A percentile compares a stretch with the other conserved stretches of the same genome.
These are phyloP conservation scores for Syncephalastrum sp. DNA, from an alignment of 371 early-diverging fungal genomes.

Conservation along the genomic window DNA sequence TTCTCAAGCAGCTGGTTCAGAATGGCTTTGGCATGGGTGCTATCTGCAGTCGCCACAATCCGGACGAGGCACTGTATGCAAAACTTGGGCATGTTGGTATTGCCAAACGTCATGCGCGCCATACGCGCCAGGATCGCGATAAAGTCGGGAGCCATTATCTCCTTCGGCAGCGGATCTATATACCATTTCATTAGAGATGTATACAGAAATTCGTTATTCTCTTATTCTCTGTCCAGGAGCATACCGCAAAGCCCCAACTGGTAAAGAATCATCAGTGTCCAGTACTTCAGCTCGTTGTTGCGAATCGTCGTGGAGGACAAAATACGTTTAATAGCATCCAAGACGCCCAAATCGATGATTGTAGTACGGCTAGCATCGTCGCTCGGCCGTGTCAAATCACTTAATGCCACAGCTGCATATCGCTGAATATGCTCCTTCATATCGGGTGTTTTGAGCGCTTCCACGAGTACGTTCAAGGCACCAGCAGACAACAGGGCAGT, in stretches of 20 bases:
- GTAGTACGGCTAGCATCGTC: slow-evolving; percentile 60
- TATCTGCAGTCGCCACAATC: slow-evolving; percentile 64
- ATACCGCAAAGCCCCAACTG: slow-evolving; percentile 70
- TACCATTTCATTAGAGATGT: too few relatives aligned
- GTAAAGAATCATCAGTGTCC: slow-evolving; percentile 76
- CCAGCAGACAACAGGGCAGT: slow-evolving; percentile 56
- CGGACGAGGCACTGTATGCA: slow-evolving; percentile 81
- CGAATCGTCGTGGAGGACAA: slow-evolving; percentile 54
- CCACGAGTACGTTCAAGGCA: slow-evolving; percentile 60
- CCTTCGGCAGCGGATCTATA: slow-evolving; percentile 62
- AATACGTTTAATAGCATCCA: slow-evolving; percentile 61
- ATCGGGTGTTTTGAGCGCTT: slow-evolving; percentile 53
- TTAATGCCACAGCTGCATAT: slow-evolving; percentile 71
- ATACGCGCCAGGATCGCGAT: slow-evolving; percentile 65
- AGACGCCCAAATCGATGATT: slow-evolving; percentile 61
- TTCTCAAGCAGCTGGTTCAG: slow-evolving; percentile 60
- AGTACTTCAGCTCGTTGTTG: slow-evolving; percentile 78
- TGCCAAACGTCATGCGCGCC: slow-evolving; percentile 77
- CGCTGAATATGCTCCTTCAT: slow-evolving; percentile 64
- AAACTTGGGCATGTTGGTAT: slow-evolving; percentile 80
- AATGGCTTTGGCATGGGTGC: slow-evolving; percentile 39
- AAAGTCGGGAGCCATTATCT: slow-evolving; percentile 55
- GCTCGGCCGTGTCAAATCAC: slow-evolving; percentile 65
- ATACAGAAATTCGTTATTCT: too few relatives aligned
- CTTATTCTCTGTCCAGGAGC: neutral